Base-by-base conservation (phyloP, 2,329 filamentous ascomycete species). In the Cercospora zeina region DNA sequence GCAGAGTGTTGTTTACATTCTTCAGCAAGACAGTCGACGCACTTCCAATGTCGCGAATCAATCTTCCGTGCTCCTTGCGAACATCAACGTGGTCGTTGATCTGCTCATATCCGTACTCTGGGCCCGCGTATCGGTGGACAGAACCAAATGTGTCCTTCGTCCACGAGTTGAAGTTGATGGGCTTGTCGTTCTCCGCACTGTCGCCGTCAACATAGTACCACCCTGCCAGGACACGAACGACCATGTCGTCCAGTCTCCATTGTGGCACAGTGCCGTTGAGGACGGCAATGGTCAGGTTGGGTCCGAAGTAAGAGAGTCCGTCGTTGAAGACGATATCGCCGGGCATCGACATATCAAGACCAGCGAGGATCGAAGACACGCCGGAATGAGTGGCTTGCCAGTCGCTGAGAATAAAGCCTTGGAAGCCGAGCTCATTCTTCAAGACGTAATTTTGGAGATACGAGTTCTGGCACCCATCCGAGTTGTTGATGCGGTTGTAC, bases 91-190 rank as follows among this genome's bases (percentile, higher is more conserved):
- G 90, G 69, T 86, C 83, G 77, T 97, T 82, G 78, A 96, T 83
- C 68, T 88, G 82, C 60, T 85, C 82, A 67, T 83, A 84, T 53
- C 84, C 85, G 60, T 87, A 80, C 21, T 83, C 76, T 10, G 84
- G 45, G 1, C 62, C 62, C 31, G 34, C 88, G 10, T 82, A 83
- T 54, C 76, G 81, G 73, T 96, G 87, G 53, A 86, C 71, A 58
- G 85, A 88, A 47, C 88, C 90, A 68, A 85, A 89, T 0, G 89
- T 93, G 69, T 93, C 87, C 1, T 80, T 78, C 0, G 88, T 91
- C 93, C 93, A 97, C 4, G 91, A 91, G 70, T 89, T 88, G 78
- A 97, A 96, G 82, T 93, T 97, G 5, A 69, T 71, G 10, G 68
- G 68, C 75, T 90, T 87, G 1, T 81, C 81, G 30, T 80, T 77